phyloP scores from a whole-genome alignment of 305 asterid genomes.

The Fraxinus dipetala region DNA sequence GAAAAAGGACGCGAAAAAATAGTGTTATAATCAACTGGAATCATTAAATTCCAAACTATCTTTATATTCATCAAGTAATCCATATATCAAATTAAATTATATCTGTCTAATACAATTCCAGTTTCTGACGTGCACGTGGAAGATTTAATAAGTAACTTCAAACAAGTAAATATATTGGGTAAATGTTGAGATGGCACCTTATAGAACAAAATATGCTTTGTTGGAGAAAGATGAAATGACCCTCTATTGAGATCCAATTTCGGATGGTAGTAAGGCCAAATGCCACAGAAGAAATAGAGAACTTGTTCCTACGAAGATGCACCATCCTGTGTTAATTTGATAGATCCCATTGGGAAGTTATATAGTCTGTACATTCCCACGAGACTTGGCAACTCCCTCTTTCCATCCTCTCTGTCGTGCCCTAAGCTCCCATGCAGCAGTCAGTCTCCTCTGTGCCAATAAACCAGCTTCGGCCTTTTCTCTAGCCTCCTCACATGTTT shows the following conservation, averaged over 20 bases:
- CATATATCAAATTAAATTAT: background rate
- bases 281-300: background rate
- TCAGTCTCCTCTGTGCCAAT: conserved; percentile 62
- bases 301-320: background rate
- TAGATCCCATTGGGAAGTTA: conserved; percentile 13
- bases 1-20: background rate
- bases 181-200: background rate
- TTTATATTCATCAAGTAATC: background rate
- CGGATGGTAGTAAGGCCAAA: background rate
- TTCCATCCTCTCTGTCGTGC: conserved; percentile 93
- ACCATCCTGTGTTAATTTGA: background rate
- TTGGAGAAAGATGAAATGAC: background rate
- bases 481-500: conserved; percentile 93
- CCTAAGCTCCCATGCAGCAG: conserved; percentile 76
- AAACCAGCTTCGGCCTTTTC: conserved; percentile 77
- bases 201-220: background rate
- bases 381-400: conserved; percentile 56
- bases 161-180: background rate
- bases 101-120: background rate
- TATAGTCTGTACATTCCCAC: conserved; percentile 29
- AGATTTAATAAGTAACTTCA: background rate
- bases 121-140: background rate
- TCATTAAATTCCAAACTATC: background rate
- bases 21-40: background rate
- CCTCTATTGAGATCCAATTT: background rate